Conservation (phyloP, 768 basidiomycete species). For the Pisolithus microcarpus region DNA sequence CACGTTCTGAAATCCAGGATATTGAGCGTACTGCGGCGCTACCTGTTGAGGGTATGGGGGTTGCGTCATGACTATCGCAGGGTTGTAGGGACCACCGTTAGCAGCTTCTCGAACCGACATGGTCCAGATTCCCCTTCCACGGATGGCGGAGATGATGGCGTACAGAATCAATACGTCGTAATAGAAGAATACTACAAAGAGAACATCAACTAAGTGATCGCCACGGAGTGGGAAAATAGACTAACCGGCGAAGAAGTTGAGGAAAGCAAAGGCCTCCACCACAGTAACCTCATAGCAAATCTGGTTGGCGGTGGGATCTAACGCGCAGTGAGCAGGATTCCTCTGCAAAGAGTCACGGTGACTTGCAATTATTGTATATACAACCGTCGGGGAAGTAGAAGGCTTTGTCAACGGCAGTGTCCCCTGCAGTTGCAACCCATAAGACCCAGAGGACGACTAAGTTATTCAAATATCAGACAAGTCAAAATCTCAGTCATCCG, state of each 20-base stretch:
- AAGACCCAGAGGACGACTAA: slow-evolving; percentile 18
- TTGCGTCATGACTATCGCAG: slow-evolving; percentile 3
- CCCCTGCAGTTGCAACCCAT: slow-evolving; percentile 15
- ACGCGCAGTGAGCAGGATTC: neutral
- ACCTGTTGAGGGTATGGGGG: slow-evolving; percentile 4
- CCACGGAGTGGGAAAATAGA: neutral
- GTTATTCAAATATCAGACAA: neutral
- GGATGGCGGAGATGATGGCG: slow-evolving; percentile 16
- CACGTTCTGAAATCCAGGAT: neutral
- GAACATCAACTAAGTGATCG: neutral
- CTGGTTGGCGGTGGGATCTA: slow-evolving; percentile 4
- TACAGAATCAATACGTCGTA: slow-evolving; percentile 15
- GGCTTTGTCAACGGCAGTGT: slow-evolving; percentile 4
- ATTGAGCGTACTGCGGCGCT: slow-evolving; percentile 5
- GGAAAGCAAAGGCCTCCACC: slow-evolving; percentile 16
- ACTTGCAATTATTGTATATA: slow-evolving; percentile 8
- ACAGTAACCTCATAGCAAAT: slow-evolving; percentile 14
- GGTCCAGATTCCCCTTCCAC: slow-evolving; percentile 19
- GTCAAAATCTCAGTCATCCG: neutral
- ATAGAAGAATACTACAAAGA: slow-evolving; percentile 19
- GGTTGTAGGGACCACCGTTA: neutral
- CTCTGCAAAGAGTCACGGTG: neutral
- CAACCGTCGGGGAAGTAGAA: slow-evolving; percentile 15
- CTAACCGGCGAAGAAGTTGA: slow-evolving; percentile 20
- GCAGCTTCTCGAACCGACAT: slow-evolving; percentile 16